These are phyloP conservation scores for Trypanosoma lewisi DNA, from an alignment of 208 protist genomes.

Conservation along the genomic window DNA sequence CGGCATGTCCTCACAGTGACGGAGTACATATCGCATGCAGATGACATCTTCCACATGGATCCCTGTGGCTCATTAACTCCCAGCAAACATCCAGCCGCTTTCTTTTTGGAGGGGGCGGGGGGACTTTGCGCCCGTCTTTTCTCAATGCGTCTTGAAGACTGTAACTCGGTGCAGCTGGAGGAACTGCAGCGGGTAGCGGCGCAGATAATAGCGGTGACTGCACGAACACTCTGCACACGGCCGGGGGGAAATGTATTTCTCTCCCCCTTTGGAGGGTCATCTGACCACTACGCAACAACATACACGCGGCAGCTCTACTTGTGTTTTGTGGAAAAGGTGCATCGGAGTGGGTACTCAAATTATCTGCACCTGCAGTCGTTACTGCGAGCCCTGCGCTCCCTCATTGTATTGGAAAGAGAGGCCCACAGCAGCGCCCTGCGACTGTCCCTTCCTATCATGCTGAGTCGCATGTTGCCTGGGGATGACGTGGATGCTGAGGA, in stretches of 20 bases:
- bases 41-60: neutral
- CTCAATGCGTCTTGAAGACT: neutral
- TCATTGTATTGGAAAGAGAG: slow-evolving; percentile 49
- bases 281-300: slow-evolving; percentile 35
- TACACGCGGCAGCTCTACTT: slow-evolving; percentile 68
- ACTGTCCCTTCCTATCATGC: slow-evolving; percentile 55
- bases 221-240: slow-evolving; percentile 6
- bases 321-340: slow-evolving; percentile 53
- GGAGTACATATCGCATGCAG: neutral
- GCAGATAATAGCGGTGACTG: slow-evolving; percentile 8
- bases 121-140: slow-evolving; percentile 14
- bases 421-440: slow-evolving; percentile 53
- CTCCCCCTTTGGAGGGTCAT: slow-evolving; percentile 27
- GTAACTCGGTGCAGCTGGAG: neutral
- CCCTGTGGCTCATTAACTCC: neutral
- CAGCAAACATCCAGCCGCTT: slow-evolving; percentile 18
- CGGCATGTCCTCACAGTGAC: slow-evolving; percentile 5
- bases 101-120: slow-evolving; percentile 10
- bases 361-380: slow-evolving; percentile 44
- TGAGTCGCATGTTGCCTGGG: slow-evolving; percentile 41
- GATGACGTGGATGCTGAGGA: neutral
- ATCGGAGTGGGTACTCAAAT: neutral
- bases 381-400: slow-evolving; percentile 43
- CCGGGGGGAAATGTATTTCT: slow-evolving; percentile 1
- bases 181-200: slow-evolving; percentile 11